Evolutionary conservation across 306 rosid species (phyloP), one percentile per base, ranked within the genome.

Genomic region (Rosa rugosa): DNA sequence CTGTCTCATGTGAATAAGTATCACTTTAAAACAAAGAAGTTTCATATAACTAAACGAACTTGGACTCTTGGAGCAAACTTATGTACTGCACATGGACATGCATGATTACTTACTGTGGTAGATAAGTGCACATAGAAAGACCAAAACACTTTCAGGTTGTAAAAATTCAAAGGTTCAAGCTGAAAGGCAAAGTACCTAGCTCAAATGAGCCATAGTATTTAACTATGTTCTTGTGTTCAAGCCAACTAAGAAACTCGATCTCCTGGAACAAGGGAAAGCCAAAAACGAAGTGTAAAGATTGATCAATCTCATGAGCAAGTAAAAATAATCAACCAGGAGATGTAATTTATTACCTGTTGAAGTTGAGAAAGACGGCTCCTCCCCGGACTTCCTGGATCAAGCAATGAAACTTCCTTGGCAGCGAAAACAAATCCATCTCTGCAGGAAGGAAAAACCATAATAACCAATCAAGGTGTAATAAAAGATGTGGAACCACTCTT

Each of bases 191-290:
- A 34, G 66, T 90, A 90, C 99, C 98, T n/a, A n/a, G n/a, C n/a
- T 79, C 88, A 50, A 83, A 85, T 11, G 98, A 89, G 80, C 96
- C 99, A 38, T 85, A 87, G 79, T 95, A 95, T 81, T 83, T 95
- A 70, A 95, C 97, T 84, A 95, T 90, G 83, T 95, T 95, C 77
- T 87, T 92, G 45, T 95, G 99, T 84, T 92, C 92, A 66, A 92
- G 90, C 82, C 83, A 90, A 72, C 99, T 91, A 85, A 94, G 77
- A 72, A 94, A 93, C n/a, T 85, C 87, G 80, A 94, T 94, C 91
- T 94, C 99, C 99, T 92, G 97, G 50, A 62, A 50, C 16, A 18
- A 59, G 16, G 31, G 31, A 22, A 22, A 57, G 8, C 2, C 13
- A 57, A 3, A 57, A n/a, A 4, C 12, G 36, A 22, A 8, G 5